Evolutionary conservation across 2,329 filamentous ascomycete genomes (phyloP).

Genomic region (Colletotrichum lini): DNA sequence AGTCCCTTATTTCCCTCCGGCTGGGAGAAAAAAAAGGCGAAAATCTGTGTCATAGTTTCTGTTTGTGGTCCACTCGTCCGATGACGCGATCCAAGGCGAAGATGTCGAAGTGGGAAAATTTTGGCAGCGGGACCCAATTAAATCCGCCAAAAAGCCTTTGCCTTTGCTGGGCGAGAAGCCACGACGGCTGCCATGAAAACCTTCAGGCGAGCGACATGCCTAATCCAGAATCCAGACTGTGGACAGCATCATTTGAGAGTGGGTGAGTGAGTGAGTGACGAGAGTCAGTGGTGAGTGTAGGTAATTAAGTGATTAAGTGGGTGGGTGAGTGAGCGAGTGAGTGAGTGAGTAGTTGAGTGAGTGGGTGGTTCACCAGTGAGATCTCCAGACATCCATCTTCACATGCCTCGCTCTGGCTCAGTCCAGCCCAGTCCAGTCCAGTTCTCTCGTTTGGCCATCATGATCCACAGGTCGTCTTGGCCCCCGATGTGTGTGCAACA

Average conservation of each 20-base stretch:
- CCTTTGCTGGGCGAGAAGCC: not conserved
- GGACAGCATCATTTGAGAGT: too few relatives aligned
- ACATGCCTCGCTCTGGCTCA: too few relatives aligned
- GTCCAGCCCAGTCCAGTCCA: not conserved
- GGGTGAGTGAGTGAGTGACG: too few relatives aligned
- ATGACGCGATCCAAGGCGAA: constrained; percentile 41
- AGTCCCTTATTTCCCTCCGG: too few relatives aligned
- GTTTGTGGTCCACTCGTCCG: constrained; percentile 38
- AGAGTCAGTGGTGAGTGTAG: too few relatives aligned
- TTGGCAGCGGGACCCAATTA: constrained; percentile 18
- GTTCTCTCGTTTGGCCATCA: not conserved
- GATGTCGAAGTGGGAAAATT: constrained; percentile 42
- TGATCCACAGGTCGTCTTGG: constrained; percentile 17
- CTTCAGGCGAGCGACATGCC: not conserved
- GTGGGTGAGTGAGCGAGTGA: too few relatives aligned
- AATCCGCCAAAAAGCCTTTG: not conserved
- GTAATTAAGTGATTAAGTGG: too few relatives aligned
- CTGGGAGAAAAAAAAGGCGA: not conserved
- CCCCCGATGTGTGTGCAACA: not conserved
- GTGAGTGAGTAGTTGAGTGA: too few relatives aligned
- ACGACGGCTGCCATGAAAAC: not conserved
- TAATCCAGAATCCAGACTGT: not conserved
- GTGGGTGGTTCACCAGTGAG: too few relatives aligned
- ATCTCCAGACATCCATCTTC: too few relatives aligned
- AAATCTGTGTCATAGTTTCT: constrained; percentile 42